Base-by-base conservation (phyloP, 371 early-diverging fungal species). In the Mucor saturninus region DNA sequence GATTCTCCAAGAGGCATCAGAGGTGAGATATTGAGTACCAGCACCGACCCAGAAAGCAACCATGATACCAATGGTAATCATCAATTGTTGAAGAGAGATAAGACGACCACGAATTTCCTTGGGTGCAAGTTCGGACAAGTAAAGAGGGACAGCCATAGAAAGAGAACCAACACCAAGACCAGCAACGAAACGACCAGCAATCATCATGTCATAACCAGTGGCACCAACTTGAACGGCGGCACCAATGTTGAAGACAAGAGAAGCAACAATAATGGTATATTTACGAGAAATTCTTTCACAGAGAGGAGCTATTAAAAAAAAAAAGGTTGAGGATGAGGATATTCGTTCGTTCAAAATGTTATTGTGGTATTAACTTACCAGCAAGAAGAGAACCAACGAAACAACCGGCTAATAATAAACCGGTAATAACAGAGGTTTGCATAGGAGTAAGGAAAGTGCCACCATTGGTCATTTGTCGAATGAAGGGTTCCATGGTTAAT, bases 151-250 rank as follows among this genome's bases (percentile, higher is more conserved):
- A 53, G 72, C 62, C 75, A 84, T 83, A 42, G 93, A 93, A 29
- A 91, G 73, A 49, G 88, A 75, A 72, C 97, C 97, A 39, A 92
- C 81, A 62, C 89, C 92, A 6, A 94, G 64, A 62, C 96, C 96
- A 55, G 84, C 83, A 40, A 94, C 61, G 46, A 87, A 80, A 42
- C 96, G 88, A 35, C 91, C 93, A 52, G 58, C 75, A 37, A 86
- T 66, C 64, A 92, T 83, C 77, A 84, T 72, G 35, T 71, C 84
- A 54, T 81, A 77, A 52, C 73, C 67, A 35, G 53, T 56, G 29
- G 89, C 69, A 46, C 75, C 83, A 28, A 84, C 75, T 71, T 93
- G 93, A 37, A 81, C 10, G 37, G 70, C 75, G 61, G 75, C 78
- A 61, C 81, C 81, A 45, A 76, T 31, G 45, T 68, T 62, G 48